Conservation (phyloP, 306 rosid species). For the Corylus heterophylla region DNA sequence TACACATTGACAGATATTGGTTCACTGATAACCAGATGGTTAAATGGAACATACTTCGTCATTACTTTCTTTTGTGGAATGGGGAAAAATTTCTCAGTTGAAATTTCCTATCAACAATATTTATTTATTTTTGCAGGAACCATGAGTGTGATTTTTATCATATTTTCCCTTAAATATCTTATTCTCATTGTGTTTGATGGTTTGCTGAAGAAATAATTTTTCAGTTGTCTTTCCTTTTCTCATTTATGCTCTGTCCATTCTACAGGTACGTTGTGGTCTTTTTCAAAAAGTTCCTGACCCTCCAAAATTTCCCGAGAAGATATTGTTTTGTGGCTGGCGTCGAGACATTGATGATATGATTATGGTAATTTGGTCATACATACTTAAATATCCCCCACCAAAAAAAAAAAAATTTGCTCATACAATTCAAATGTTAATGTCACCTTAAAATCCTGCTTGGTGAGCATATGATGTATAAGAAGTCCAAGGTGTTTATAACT, state of each 20-base stretch:
- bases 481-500: conserved; percentile 2
- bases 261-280: conserved; percentile 57
- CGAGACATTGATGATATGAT: conserved; percentile 99
- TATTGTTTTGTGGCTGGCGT: conserved; percentile 98
- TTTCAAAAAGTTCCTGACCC: conserved; percentile 63
- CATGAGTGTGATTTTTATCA: background rate
- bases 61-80: background rate
- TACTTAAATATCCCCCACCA: no score
- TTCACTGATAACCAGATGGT: background rate
- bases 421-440: background rate
- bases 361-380: conserved; percentile 56
- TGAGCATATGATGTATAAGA: background rate
- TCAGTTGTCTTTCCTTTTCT: conserved; percentile 3
- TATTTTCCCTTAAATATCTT: background rate
- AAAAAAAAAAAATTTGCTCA: background rate
- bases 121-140: background rate
- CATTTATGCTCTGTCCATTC: conserved; percentile 34
- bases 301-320: conserved; percentile 89
- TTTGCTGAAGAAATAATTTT: background rate
- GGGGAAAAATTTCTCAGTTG: background rate
- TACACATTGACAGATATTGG: background rate
- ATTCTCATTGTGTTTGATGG: background rate
- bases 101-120: background rate
- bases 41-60: background rate
- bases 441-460: background rate